Evolutionary conservation across 805 yeast species (phyloP), one percentile per base, ranked within the genome.

Genomic region (Ascoidea tarda): DNA sequence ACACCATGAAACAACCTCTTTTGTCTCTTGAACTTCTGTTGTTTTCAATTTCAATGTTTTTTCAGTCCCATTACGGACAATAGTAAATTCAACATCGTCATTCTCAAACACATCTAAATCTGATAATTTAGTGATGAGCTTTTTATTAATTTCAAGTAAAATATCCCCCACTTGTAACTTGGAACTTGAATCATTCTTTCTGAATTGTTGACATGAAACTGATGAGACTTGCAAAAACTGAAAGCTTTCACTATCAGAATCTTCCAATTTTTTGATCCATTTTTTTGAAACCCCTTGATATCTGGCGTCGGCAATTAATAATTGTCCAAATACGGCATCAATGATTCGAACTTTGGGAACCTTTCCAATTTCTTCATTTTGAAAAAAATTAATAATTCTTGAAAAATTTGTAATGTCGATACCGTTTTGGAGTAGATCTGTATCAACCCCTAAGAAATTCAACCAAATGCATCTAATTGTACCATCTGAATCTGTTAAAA

Each of bases 401-500:
- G 69, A 62, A 33, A 89, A 72, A 53, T 84, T 85, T 5, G 82
- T 75, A 12, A 84, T 81, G 64, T 87, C 95, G 49, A 89, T 64
- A 16, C 95, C 96, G 74, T 86, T 80, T 53, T 80, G 70, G 64
- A 81, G 83, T 56, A 78, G 73, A 48, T 76, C 74, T 47, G 70
- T 73, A 50, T 79, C 75, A 58, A 87, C 96, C n/a, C 95, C 96
- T 51, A 88, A 72, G 64, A 78, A 88, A 1, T 91, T 76, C 56
- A 89, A 66, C 96, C 96, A 90, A 53, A 90, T 68, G 0, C 93
- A 95, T 56, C 91, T 76, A 10, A 90, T 77, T 0, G 82, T 76
- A 10, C 96, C 97, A 60, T 84, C 85, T 47, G 73, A 66, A 63
- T 86, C 89, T 5, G 85, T 82, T 47, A 90, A 66, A 4, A 88